Conservation (phyloP, 371 early-diverging fungal species). For the Syncephalastrum contaminatum region DNA sequence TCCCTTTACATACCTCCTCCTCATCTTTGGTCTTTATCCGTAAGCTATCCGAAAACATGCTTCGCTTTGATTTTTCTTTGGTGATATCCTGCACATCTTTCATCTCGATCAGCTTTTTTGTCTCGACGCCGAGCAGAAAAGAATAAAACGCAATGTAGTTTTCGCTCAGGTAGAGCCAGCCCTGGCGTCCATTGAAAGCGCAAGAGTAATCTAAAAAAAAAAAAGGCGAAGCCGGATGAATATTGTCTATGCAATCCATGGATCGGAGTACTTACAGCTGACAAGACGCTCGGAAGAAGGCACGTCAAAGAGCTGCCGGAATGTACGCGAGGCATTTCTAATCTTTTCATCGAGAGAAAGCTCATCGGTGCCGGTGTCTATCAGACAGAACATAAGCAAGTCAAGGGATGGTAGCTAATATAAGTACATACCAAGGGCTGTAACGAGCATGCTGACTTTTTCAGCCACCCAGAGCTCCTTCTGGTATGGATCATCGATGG, state of each 20-base stretch:
- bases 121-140: conserved; percentile 89
- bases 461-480: conserved; percentile 84
- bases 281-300: conserved; percentile 86
- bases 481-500: conserved; percentile 77
- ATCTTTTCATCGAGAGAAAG: conserved; percentile 80
- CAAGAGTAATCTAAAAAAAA: conserved; percentile 81
- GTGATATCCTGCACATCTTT: conserved; percentile 86
- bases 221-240: not conserved
- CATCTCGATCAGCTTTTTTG: conserved; percentile 83
- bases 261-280: conserved; percentile 57
- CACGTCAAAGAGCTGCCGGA: conserved; percentile 86
- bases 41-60: conserved; percentile 85
- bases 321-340: conserved; percentile 87
- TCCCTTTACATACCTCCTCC: conserved; percentile 55
- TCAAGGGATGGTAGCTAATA: not conserved
- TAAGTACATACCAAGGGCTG: conserved; percentile 61
- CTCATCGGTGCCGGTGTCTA: conserved; percentile 74
- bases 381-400: not conserved
- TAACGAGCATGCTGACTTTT: conserved; percentile 86
- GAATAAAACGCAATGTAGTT: conserved; percentile 94
- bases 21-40: conserved; percentile 76
- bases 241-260: not conserved
- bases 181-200: conserved; percentile 85
- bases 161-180: conserved; percentile 95
- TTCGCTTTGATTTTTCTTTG: conserved; percentile 86